A percentile compares a stretch with the other conserved stretches of the same genome.
Evolutionary conservation across 768 basidiomycete genomes (phyloP).

Genomic region (Steccherinum ochraceum): DNA sequence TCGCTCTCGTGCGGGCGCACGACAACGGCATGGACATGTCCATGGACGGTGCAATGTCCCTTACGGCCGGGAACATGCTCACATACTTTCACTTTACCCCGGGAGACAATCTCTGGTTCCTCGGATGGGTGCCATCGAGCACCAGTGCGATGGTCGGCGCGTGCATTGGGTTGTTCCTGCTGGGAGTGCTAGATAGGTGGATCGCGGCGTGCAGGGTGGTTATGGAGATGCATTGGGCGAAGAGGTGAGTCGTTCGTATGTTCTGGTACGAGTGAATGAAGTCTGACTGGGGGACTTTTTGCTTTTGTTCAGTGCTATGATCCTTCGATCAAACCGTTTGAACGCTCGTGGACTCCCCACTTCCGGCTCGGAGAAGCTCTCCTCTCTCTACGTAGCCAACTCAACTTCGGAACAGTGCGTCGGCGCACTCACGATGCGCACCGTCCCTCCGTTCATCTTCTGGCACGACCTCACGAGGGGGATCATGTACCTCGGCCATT

Average conservation of each 20-base stretch:
- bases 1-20: conserved; percentile 17
- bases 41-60: conserved; percentile 46
- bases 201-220: conserved; percentile 51
- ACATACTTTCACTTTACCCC: conserved; percentile 59
- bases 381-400: too few relatives aligned
- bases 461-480: conserved; percentile 61
- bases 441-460: conserved; percentile 50
- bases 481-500: conserved; percentile 47
- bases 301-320: conserved; percentile 32
- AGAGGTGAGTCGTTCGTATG: conserved; percentile 33
- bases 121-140: conserved; percentile 68
- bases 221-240: conserved; percentile 52
- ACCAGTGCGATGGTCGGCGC: conserved; percentile 65
- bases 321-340: conserved; percentile 22
- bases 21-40: conserved; percentile 53
- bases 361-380: too few relatives aligned
- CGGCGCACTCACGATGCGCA: conserved; percentile 21
- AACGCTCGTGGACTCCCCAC: conserved; percentile 12
- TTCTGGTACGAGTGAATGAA: too few relatives aligned
- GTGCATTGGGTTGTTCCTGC: conserved; percentile 70
- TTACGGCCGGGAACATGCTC: conserved; percentile 45
- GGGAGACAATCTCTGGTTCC: conserved; percentile 43
- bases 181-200: conserved; percentile 72
- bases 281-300: too few relatives aligned
- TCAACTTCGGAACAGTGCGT: too few relatives aligned